Conservation (phyloP, 805 yeast species). For the Priceomyces fermenticarens region DNA sequence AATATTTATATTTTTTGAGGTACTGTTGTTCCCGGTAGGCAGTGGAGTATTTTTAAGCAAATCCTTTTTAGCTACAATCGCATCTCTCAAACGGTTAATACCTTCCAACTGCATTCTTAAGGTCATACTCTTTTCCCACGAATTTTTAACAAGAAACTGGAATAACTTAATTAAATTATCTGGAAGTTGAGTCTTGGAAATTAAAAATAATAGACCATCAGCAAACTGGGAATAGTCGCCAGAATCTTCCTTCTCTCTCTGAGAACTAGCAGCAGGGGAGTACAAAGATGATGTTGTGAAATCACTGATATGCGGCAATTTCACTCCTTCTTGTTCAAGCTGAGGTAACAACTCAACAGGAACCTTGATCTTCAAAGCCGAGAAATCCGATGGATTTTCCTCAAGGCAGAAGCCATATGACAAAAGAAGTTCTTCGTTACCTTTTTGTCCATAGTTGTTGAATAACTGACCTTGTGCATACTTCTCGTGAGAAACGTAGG, state of each 20-base stretch:
- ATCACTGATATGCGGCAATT: slow-evolving; percentile 32
- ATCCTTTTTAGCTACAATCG: slow-evolving; percentile 49
- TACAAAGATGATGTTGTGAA: slow-evolving; percentile 36
- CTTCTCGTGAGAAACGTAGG: slow-evolving; percentile 39
- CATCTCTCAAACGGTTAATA: slow-evolving; percentile 47
- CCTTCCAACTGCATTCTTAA: slow-evolving; percentile 63
- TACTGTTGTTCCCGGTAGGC: slow-evolving; percentile 15
- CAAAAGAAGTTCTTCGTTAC: slow-evolving; percentile 76
- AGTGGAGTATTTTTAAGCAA: slow-evolving; percentile 28
- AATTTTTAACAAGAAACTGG: slow-evolving; percentile 48
- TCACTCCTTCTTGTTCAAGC: slow-evolving; percentile 34
- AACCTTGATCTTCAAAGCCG: slow-evolving; percentile 60
- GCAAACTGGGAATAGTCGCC: slow-evolving; percentile 13
- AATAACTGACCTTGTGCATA: slow-evolving; percentile 50
- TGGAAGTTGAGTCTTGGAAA: slow-evolving; percentile 35
- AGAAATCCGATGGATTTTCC: slow-evolving; percentile 54
- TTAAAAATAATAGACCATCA: slow-evolving; percentile 40
- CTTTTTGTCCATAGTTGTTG: slow-evolving; percentile 86
- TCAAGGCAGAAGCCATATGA: slow-evolving; percentile 77
- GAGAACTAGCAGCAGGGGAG: neutral
- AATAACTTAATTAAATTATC: slow-evolving; percentile 50
- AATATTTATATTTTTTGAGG: slow-evolving; percentile 28
- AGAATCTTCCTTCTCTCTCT: neutral
- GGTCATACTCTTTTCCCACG: slow-evolving; percentile 46
- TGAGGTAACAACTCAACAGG: slow-evolving; percentile 29